A percentile compares a stretch with the other conserved stretches of the same genome.
Evolutionary conservation across 257 asterid genomes (phyloP).

Genomic region (Pogostemon cablin): DNA sequence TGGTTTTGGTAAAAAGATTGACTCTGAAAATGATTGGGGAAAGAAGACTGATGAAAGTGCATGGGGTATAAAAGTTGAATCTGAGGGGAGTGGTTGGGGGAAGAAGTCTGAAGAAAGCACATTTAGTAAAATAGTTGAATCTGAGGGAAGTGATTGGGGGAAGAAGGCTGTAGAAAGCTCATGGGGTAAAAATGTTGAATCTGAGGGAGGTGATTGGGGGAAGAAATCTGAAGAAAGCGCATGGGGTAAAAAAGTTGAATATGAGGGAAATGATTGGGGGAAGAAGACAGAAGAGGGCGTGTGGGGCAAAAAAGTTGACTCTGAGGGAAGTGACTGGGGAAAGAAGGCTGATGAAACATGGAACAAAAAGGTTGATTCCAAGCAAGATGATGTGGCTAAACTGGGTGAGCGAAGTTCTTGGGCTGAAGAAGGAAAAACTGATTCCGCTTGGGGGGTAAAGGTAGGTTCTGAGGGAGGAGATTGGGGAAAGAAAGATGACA

Average conservation of each 20-base stretch:
- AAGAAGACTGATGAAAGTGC: background rate
- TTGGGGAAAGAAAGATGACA: constrained; percentile 41
- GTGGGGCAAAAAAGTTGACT: constrained; percentile 40
- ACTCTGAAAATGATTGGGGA: constrained; percentile 28
- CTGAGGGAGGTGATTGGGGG: constrained; percentile 16
- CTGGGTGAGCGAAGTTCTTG: constrained; percentile 14
- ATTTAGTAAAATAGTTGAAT: constrained; percentile 29
- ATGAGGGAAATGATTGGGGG: constrained; percentile 24
- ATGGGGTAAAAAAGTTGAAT: constrained; percentile 32
- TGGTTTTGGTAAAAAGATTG: constrained; percentile 36
- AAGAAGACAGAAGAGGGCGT: background rate
- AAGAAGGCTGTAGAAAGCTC: background rate
- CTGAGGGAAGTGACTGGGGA: constrained; percentile 20
- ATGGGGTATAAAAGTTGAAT: background rate
- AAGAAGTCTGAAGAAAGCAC: constrained; percentile 18
- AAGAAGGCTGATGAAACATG: constrained; percentile 31
- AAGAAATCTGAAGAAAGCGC: constrained; percentile 28
- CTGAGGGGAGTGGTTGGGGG: constrained; percentile 11
- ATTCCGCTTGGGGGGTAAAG: constrained; percentile 41
- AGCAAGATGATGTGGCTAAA: background rate
- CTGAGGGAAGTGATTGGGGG: constrained; percentile 25
- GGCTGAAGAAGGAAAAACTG: constrained; percentile 23
- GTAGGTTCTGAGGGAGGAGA: constrained; percentile 33
- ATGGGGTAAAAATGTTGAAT: constrained; percentile 40
- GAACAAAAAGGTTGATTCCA: constrained; percentile 27